phyloP scores from a whole-genome alignment of 495 filamentous ascomycete genomes.

The Aspergillus cavernicola region DNA sequence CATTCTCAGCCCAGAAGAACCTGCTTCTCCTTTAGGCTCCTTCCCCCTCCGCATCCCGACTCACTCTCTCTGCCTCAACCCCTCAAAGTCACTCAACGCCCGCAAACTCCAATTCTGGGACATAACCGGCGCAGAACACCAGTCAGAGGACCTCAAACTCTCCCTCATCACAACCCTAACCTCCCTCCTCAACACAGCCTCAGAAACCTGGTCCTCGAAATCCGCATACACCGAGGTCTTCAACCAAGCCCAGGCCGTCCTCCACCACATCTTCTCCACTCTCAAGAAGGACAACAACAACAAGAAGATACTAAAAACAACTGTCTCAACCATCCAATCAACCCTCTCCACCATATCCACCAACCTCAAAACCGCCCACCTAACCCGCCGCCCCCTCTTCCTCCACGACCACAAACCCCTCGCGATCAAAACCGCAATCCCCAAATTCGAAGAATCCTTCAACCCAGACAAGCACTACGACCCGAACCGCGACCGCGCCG shows the following conservation, averaged over 20 bases:
- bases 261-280: conserved; percentile 52
- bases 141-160: conserved; percentile 49
- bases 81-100: conserved; percentile 22
- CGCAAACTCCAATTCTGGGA: conserved; percentile 51
- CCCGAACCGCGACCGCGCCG: conserved; percentile 81
- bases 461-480: conserved; percentile 96
- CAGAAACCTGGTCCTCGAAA: conserved; percentile 60
- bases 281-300: conserved; percentile 42
- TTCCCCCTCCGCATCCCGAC: conserved; percentile 62
- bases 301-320: conserved; percentile 22
- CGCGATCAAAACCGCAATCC: conserved; percentile 81
- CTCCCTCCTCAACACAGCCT: conserved; percentile 54
- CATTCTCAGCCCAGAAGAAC: conserved; percentile 55
- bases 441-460: conserved; percentile 96
- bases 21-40: conserved; percentile 37
- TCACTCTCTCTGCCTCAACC: conserved; percentile 46
- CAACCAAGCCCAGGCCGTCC: conserved; percentile 50
- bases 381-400: conserved; percentile 69
- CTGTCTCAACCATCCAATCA: conserved; percentile 32
- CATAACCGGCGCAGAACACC: conserved; percentile 25
- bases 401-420: conserved; percentile 87
- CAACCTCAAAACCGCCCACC: conserved; percentile 40
- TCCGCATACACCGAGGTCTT: conserved; percentile 75
- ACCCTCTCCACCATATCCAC: conserved; percentile 46
- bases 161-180: conserved; percentile 56